Conservation (phyloP, 192 early-diverging fungal species). For the Gigaspora rosea region DNA sequence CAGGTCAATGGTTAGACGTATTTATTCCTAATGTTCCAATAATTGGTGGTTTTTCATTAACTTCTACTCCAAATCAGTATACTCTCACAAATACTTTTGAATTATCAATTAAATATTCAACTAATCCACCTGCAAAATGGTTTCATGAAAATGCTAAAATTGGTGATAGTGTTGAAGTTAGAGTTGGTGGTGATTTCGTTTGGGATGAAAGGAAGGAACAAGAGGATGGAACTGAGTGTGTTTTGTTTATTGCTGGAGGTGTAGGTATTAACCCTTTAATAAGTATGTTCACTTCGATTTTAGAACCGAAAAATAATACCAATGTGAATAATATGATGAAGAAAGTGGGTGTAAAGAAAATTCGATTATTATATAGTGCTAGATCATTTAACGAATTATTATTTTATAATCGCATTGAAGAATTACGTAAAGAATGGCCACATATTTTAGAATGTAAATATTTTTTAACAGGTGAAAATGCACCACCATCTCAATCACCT, state of each 20-base stretch:
- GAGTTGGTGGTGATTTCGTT: conserved; percentile 34
- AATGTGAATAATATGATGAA: background rate
- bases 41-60: conserved; percentile 35
- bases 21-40: conserved; percentile 27
- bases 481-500: background rate
- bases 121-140: conserved; percentile 34
- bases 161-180: conserved; percentile 21
- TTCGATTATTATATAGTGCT: conserved; percentile 31
- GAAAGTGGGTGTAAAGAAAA: background rate
- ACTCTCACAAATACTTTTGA: conserved; percentile 11
- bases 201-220: conserved; percentile 20
- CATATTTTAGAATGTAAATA: conserved; percentile 19
- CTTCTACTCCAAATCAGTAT: conserved; percentile 21
- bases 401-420: conserved; percentile 30
- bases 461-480: conserved; percentile 24
- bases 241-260: conserved; percentile 34
- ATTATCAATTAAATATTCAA: conserved; percentile 31
- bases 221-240: background rate
- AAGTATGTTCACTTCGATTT: conserved; percentile 26
- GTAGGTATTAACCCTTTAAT: conserved; percentile 37
- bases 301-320: background rate
- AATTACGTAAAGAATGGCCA: background rate
- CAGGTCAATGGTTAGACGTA: conserved; percentile 39
- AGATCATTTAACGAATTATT: conserved; percentile 24
- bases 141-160: conserved; percentile 30